A percentile compares a stretch with the other conserved stretches of the same genome.
phyloP scores from a whole-genome alignment of 164 flowering plant species.

The Tetracentron sinense region DNA sequence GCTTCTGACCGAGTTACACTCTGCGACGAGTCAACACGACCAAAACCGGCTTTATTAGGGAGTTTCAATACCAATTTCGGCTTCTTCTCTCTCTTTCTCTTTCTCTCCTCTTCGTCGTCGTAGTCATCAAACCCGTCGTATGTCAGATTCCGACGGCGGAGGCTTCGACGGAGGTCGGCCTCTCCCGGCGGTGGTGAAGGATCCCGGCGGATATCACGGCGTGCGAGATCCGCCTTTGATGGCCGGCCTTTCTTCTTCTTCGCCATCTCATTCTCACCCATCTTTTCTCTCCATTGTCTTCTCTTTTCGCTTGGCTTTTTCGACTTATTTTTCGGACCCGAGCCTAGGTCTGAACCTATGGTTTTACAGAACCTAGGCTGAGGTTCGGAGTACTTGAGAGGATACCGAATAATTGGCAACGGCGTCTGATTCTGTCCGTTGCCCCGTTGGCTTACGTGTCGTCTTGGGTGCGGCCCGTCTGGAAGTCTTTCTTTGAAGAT shows the following conservation, averaged over 20 bases:
- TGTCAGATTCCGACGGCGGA: constrained; percentile 47
- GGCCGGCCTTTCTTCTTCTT: constrained; percentile 81
- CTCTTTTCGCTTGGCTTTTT: constrained; percentile 3
- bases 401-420: constrained; percentile 1
- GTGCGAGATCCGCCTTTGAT: constrained; percentile 55
- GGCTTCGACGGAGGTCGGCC: constrained; percentile 46
- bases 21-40: constrained; percentile 10
- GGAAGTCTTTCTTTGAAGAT: too few relatives aligned
- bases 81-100: constrained; percentile 60
- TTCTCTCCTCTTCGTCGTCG: constrained; percentile 36
- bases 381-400: not conserved
- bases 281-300: constrained; percentile 17
- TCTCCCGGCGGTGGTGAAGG: constrained; percentile 3
- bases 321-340: constrained; percentile 7
- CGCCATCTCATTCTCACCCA: constrained; percentile 79
- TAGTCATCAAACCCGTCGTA: constrained; percentile 50
- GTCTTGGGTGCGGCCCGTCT: too few relatives aligned
- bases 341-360: constrained; percentile 18
- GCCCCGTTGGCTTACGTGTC: not conserved
- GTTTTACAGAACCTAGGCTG: not conserved
- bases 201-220: constrained; percentile 1
- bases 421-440: not conserved
- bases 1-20: constrained; percentile 7
- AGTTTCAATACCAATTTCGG: constrained; percentile 55
- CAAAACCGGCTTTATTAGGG: constrained; percentile 9